phyloP scores from a whole-genome alignment of 1,284 basidiomycete genomes.

The Bondarzewia mesenterica region DNA sequence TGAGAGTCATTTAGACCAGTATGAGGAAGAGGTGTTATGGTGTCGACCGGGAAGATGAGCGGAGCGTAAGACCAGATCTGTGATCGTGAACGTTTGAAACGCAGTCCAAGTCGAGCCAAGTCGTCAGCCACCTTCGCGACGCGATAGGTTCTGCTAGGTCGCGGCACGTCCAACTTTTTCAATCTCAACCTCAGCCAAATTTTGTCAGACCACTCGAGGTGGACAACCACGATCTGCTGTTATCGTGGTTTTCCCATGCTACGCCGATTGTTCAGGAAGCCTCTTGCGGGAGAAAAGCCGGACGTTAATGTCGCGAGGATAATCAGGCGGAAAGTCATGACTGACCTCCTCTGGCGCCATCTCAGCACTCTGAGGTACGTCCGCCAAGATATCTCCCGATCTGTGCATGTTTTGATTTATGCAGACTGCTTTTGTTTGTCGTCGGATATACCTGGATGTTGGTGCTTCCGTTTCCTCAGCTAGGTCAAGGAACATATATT shows the following conservation, averaged over 20 bases:
- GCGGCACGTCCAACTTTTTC: too few relatives aligned
- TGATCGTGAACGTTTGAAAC: too few relatives aligned
- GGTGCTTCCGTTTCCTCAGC: slow-evolving; percentile 52
- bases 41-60: too few relatives aligned
- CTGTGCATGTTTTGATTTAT: background rate
- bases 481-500: slow-evolving; percentile 71
- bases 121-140: too few relatives aligned
- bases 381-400: background rate
- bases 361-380: slow-evolving; percentile 25
- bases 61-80: too few relatives aligned
- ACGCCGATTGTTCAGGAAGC: background rate
- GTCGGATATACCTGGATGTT: slow-evolving; percentile 72
- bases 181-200: too few relatives aligned
- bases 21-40: background rate
- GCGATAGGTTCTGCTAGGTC: too few relatives aligned
- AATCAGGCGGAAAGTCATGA: slow-evolving; percentile 19
- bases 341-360: slow-evolving; percentile 6
- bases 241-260: background rate
- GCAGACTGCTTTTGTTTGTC: slow-evolving; percentile 47
- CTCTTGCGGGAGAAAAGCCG: background rate
- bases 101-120: too few relatives aligned
- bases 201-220: too few relatives aligned
- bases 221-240: background rate
- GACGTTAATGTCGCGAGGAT: slow-evolving; percentile 16
- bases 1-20: slow-evolving; percentile 42